phyloP scores from a whole-genome alignment of 257 asterid genomes.

The Eustoma russellianum region DNA sequence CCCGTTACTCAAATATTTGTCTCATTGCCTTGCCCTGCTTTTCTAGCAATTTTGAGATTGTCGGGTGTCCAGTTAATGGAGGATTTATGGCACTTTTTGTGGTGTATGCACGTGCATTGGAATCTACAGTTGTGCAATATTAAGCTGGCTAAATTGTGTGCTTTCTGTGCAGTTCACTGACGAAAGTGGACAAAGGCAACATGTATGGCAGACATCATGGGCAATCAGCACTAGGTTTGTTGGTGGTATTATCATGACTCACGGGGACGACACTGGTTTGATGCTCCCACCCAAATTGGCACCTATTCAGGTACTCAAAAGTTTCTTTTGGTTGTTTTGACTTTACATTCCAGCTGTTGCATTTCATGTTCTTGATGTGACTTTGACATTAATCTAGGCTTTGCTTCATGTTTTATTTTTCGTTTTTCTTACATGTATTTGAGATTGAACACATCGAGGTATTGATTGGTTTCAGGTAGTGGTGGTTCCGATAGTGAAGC shows the following conservation, averaged over 20 bases:
- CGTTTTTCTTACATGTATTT: no score
- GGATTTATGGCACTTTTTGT: no score
- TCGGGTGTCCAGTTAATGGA: no score
- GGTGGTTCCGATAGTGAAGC: slow-evolving; percentile 91
- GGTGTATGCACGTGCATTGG: no score
- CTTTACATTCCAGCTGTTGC: no score
- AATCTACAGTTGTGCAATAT: no score
- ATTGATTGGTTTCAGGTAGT: slow-evolving; percentile 50
- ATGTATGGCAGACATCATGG: slow-evolving; percentile 99
- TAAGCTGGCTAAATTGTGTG: no score
- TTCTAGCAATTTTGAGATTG: no score
- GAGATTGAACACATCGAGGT: no score
- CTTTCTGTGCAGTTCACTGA: slow-evolving; percentile 60
- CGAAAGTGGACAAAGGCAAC: slow-evolving; percentile 88
- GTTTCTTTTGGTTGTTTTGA: slow-evolving; percentile 10
- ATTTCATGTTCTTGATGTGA: not conserved
- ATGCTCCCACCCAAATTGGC: slow-evolving; percentile 94
- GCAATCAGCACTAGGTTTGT: slow-evolving; percentile 92
- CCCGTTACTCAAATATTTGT: no score
- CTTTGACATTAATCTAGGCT: not conserved
- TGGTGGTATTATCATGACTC: slow-evolving; percentile 97
- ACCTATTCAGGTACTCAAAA: slow-evolving; percentile 63
- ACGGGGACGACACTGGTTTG: slow-evolving; percentile 93
- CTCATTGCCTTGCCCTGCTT: no score
- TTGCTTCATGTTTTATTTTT: no score